These are phyloP conservation scores for Macrotyloma uniflorum DNA, from an alignment of 306 rosid genomes.

Conservation along the genomic window DNA sequence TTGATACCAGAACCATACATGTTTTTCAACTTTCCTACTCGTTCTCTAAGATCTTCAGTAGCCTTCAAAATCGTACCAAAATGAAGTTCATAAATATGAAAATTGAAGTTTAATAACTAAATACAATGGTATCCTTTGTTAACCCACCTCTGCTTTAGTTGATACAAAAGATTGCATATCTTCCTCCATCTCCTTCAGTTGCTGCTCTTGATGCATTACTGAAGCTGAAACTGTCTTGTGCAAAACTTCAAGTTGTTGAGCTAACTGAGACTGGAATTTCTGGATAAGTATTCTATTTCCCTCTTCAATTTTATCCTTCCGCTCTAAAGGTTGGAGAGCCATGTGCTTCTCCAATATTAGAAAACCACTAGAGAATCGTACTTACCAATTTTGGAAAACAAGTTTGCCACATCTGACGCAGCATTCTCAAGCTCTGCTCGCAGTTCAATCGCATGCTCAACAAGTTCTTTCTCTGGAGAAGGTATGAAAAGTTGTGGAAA, in stretches of 20 bases:
- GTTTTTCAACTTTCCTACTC: conserved; percentile 73
- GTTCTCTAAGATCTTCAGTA: conserved; percentile 80
- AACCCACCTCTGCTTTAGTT: conserved; percentile 75
- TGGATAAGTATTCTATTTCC: conserved; percentile 77
- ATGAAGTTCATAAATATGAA: conserved; percentile 16
- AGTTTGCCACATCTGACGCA: conserved; percentile 87
- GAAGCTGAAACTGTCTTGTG: conserved; percentile 93
- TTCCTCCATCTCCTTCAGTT: conserved; percentile 88
- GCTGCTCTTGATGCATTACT: conserved; percentile 88
- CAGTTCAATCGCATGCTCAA: conserved; percentile 85
- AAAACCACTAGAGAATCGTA: conserved; percentile 31
- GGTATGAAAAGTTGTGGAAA: neutral
- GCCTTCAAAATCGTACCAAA: conserved; percentile 66
- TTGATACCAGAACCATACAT: conserved; percentile 86
- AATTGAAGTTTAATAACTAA: conserved; percentile 17
- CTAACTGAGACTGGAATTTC: conserved; percentile 77
- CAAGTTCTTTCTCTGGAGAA: conserved; percentile 81
- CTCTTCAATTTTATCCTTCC: conserved; percentile 92
- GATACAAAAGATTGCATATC: conserved; percentile 91
- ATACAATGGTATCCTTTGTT: conserved; percentile 19
- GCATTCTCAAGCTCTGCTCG: conserved; percentile 95
- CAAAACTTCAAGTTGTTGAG: conserved; percentile 89
- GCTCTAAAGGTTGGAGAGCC: conserved; percentile 53
- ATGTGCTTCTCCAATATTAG: conserved; percentile 20
- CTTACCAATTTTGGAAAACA: conserved; percentile 94